A percentile compares a stretch with the other conserved stretches of the same genome.
These are phyloP conservation scores for Amanita rubescens DNA, from an alignment of 768 basidiomycete genomes.

Conservation along the genomic window DNA sequence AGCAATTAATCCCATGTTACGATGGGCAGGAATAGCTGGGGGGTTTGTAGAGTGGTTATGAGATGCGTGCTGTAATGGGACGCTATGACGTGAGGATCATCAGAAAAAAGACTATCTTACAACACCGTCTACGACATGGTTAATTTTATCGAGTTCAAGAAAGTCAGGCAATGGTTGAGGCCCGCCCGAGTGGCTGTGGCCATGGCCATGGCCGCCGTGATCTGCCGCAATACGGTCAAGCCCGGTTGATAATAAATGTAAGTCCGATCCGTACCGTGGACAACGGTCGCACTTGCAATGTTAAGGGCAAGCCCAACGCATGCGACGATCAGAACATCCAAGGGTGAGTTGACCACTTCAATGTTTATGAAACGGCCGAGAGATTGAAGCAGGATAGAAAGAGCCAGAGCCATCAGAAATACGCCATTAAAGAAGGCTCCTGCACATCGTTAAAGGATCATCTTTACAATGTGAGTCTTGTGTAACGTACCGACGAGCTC, in stretches of 20 bases:
- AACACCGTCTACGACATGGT: constrained; percentile 11
- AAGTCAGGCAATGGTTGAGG: constrained; percentile 6
- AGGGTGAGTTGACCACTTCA: constrained; percentile 34
- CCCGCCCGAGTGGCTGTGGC: constrained; percentile 13
- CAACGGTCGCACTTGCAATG: constrained; percentile 37
- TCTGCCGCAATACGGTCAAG: constrained; percentile 16
- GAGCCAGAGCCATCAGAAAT: constrained; percentile 43
- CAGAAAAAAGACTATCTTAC: constrained; percentile 3
- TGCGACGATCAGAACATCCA: constrained; percentile 41
- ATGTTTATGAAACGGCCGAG: constrained; percentile 46
- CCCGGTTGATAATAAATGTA: neutral
- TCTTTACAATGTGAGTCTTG: neutral
- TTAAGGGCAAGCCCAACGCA: constrained; percentile 41
- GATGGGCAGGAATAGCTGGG: constrained; percentile 23
- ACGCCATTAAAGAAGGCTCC: constrained; percentile 50
- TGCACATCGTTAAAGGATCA: constrained; percentile 11
- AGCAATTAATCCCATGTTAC: constrained; percentile 39
- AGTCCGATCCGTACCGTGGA: constrained; percentile 31
- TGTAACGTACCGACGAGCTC: constrained; percentile 41
- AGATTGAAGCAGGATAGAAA: constrained; percentile 47
- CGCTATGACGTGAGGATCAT: neutral
- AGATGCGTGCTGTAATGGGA: constrained; percentile 32
- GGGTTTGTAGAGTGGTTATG: constrained; percentile 42
- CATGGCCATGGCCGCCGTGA: constrained; percentile 35
- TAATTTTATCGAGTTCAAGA: constrained; percentile 14